Percentiles rank a stretch among this genome's conserved stretches.
phyloP scores from a whole-genome alignment of 2,329 filamentous ascomycete genomes.

The Aspergillus felis region DNA sequence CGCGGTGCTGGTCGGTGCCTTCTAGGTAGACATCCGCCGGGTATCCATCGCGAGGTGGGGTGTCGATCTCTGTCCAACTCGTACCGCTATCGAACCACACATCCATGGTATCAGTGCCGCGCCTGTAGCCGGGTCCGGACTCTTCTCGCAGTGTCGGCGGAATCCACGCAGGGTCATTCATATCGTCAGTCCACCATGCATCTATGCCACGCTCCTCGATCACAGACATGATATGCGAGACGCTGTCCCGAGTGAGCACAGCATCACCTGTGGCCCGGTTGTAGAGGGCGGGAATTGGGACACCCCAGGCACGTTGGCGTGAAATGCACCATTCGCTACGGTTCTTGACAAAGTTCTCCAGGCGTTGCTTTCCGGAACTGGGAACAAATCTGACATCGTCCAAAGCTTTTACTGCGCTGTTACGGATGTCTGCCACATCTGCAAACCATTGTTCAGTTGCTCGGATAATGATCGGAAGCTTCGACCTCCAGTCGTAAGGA shows the following conservation, averaged over 20 bases:
- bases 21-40: constrained; percentile 85
- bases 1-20: constrained; percentile 91
- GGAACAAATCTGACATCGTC: constrained; percentile 74
- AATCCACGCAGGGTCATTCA: constrained; percentile 74
- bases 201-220: constrained; percentile 78
- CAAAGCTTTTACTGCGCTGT: constrained; percentile 66
- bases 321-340: constrained; percentile 98
- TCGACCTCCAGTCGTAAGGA: constrained; percentile 96
- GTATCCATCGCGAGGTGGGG: constrained; percentile 26
- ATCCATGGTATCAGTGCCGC: constrained; percentile 95
- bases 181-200: constrained; percentile 86
- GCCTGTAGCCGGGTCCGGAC: constrained; percentile 51
- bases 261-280: constrained; percentile 64
- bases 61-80: constrained; percentile 67
- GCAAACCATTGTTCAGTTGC: constrained; percentile 98
- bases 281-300: constrained; percentile 90
- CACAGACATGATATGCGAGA: constrained; percentile 77
- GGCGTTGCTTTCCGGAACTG: constrained; percentile 64
- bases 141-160: constrained; percentile 56
- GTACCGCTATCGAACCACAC: constrained; percentile 99
- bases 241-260: constrained; percentile 72
- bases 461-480: constrained; percentile 82
- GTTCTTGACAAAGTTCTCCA: constrained; percentile 81
- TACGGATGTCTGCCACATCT: constrained; percentile 79
- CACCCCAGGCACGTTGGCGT: constrained; percentile 90